Base-by-base conservation (phyloP, 2,329 filamentous ascomycete species). In the Gremmenia infestans region DNA sequence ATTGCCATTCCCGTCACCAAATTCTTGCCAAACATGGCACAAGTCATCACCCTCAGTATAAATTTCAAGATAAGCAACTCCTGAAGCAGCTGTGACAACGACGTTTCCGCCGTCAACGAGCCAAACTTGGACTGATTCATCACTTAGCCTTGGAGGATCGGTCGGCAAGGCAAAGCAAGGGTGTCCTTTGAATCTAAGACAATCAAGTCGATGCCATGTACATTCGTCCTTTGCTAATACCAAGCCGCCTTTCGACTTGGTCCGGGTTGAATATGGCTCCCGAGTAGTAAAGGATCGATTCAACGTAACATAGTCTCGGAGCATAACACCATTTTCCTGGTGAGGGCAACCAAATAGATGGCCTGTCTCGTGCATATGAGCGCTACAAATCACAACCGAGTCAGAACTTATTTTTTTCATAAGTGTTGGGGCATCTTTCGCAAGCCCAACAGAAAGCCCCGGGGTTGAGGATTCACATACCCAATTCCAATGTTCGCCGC, bases 401-500 rank as follows among this genome's bases (percentile, higher is more conserved):
- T 42, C 17, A n/a, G 39, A 17, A 15, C 17, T 42, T 19, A 42
- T 17, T 15, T 15, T 8, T 3, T 15, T 17, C 37, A 42, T 7
- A 17, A 17, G 1, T 17, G 39, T 7, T 9, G 9, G 12, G 28
- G 2, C 28, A 32, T 28, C 2, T 32, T 32, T 32, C 9, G 28
- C 28, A 32, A 32, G 28, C 9, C 28, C 28, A 32, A 12, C 28
- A 32, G 9, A 32, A 12, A 32, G 9, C 28, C 28, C 28, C 9
- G 28, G 28, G 28, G 28, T 32, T 32, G 11, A 9, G 28, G 28
- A 32, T 11, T 32, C 2, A 45, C 42, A 17, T 45, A 45, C 42
- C 93, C 93, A 61, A 97, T 95, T 32, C 92, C 92, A 58, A 96
- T 88, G 65, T 93, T 96, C 25, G 90, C 91, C n/a, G 91, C 86